Evolutionary conservation across 371 early-diverging fungal species (phyloP).

Genomic region (Apophysomyces variabilis): DNA sequence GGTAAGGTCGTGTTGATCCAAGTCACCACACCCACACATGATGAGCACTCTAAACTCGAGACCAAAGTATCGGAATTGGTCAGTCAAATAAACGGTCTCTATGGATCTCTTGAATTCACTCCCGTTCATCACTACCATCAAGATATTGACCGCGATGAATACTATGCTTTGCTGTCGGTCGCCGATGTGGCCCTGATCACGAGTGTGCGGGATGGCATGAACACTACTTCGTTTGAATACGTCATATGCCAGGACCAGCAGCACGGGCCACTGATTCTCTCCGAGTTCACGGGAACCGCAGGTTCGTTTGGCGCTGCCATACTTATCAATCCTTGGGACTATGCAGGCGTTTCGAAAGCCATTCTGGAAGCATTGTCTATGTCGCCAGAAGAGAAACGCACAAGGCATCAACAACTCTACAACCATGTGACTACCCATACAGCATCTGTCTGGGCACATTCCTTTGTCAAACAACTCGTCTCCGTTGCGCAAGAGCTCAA

Average conservation of each 20-base stretch:
- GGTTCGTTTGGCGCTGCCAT: conserved; percentile 90
- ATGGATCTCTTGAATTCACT: conserved; percentile 92
- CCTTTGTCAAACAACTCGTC: conserved; percentile 71
- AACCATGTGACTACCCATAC: conserved; percentile 88
- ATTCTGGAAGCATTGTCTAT: conserved; percentile 88
- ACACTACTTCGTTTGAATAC: conserved; percentile 98
- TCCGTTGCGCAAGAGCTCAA: conserved; percentile 37
- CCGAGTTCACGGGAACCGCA: conserved; percentile 98
- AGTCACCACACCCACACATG: conserved; percentile 61
- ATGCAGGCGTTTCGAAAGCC: conserved; percentile 86
- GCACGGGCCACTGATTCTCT: conserved; percentile 91
- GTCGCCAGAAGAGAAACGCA: conserved; percentile 75
- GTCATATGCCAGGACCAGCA: conserved; percentile 95
- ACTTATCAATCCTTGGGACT: conserved; percentile 97
- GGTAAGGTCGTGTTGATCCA: conserved; percentile 93
- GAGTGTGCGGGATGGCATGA: conserved; percentile 99
- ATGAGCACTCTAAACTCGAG: conserved; percentile 75
- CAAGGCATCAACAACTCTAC: conserved; percentile 72
- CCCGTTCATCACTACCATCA: conserved; percentile 97
- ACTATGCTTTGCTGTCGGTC: conserved; percentile 92
- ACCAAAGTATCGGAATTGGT: conserved; percentile 89
- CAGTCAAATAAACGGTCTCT: conserved; percentile 92
- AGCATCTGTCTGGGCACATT: conserved; percentile 88
- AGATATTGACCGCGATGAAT: conserved; percentile 93
- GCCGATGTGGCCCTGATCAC: conserved; percentile 98